A percentile compares a stretch with the other conserved stretches of the same genome.
phyloP scores from a whole-genome alignment of 2,329 filamentous ascomycete genomes.

The Colletotrichum incanum region DNA sequence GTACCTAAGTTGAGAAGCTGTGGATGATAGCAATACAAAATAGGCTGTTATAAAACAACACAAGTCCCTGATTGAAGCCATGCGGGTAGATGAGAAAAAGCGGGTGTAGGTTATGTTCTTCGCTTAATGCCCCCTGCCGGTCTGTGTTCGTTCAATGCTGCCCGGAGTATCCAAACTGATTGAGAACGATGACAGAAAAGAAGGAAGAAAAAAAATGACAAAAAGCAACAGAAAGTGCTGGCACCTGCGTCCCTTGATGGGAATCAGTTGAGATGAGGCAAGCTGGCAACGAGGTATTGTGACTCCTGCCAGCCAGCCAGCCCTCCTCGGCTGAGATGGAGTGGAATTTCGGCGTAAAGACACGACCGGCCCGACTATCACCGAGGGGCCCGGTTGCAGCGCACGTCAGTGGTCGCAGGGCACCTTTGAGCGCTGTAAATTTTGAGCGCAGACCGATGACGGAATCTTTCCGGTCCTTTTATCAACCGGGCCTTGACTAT shows the following conservation, averaged over 20 bases:
- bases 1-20: background rate
- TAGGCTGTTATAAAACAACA: background rate
- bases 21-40: background rate
- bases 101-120: background rate
- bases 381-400: conserved; percentile 20
- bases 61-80: background rate
- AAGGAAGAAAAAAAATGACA: background rate
- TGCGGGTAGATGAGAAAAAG: background rate
- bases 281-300: too few relatives aligned
- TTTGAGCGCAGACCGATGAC: conserved; percentile 37
- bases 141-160: background rate
- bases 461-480: conserved; percentile 16
- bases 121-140: background rate
- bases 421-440: conserved; percentile 27
- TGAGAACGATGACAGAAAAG: background rate
- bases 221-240: background rate
- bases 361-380: conserved; percentile 35
- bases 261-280: background rate
- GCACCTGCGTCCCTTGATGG: background rate
- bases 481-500: conserved; percentile 10
- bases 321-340: conserved; percentile 21
- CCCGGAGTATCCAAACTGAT: background rate
- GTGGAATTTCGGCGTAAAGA: conserved; percentile 21
- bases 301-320: background rate
- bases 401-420: conserved; percentile 15